Base-by-base conservation (phyloP, 345 rosid species). In the Populus ilicifolia region DNA sequence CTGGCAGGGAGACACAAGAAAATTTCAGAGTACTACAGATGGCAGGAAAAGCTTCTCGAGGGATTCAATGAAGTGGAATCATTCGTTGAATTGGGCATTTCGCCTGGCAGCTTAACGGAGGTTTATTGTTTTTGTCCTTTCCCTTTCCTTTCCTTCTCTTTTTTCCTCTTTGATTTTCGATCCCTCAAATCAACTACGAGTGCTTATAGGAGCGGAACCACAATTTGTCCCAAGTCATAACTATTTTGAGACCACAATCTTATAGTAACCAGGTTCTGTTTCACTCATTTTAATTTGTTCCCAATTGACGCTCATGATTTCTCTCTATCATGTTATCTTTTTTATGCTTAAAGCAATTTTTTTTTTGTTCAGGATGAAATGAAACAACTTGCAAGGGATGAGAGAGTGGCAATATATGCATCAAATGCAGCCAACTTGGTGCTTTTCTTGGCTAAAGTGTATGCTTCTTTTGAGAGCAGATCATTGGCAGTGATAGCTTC, bases 401-500 rank as follows among this genome's bases (percentile, higher is more conserved):
- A 83, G 76, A 82, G 76, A 44, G 0, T 67, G 12, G 89, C 87
- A 38, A 84, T 86, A 23, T 67, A 82, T 13, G 84, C 79, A 52
- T 86, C 89, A n/a, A 87, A 85, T 65, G 70, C 35, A 35, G 90
- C 90, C 11, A 87, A 87, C 63, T 27, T 87, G 80, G 85, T 87
- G 76, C 80, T 87, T 13, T 85, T 87, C 69, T 4, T 78, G 16
- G 87, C 88, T 44, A 87, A 87, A 80, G 73, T 83, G 35, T 85
- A 75, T 59, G 83, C 83, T 21, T 84, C 75, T 2, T 77, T 73
- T 39, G 80, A 75, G 65, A 80, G 83, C 46, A 83, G 17, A 71
- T 83, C 86, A 27, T 65, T 83, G 80, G 90, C 87, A 27, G 85
- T 87, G 8, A 85, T 85, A 11, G 88, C 88, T 30, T 87, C 90